Evolutionary conservation across 2,329 filamentous ascomycete genomes (phyloP), one percentile per base, ranked within the genome.

Genomic region (Cladosporium sp.): DNA sequence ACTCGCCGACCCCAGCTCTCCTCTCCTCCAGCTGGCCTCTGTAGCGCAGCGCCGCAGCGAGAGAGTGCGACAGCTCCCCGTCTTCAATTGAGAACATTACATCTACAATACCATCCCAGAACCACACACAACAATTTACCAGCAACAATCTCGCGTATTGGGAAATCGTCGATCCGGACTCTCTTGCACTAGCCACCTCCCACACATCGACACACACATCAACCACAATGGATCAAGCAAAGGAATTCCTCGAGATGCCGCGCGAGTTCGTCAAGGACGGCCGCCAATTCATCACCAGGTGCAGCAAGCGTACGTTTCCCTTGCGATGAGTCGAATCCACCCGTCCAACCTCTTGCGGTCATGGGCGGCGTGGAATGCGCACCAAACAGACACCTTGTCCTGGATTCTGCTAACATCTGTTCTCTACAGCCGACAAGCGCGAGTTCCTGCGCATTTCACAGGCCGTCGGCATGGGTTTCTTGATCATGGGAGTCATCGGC

Each of bases 401-500:
- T 28, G 4, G 4, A 34, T 19, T 9, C 17, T 2, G 22, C 54
- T 49, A n/a, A 56, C 44, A 22, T 12, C n/a, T 48, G 3, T 8
- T 48, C 9, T 13, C 25, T 20, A 55, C 63, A 83, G 80, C 81
- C 68, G 81, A 83, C 71, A 78, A 78, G 70, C 76, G 80, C 65
- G 80, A 83, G 68, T 83, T 83, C 71, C 72, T 81, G 65, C 81
- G 81, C 74, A 83, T 84, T 69, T 80, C 78, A 63, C 81, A 84
- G 75, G 85, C 85, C 60, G 85, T 88, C 61, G 86, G 85, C 58
- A 80, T 87, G 62, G 86, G 86, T 59, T 88, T 88, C 75, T 73
- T 88, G 62, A 81, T 88, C 73, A 88, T 87, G 85, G 85, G 85
- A 61, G 83, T 83, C 48, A 85, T 88, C 58, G 85, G 85, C 62